Conservation (phyloP, 768 basidiomycete species). For the Saitozyma sp. region DNA sequence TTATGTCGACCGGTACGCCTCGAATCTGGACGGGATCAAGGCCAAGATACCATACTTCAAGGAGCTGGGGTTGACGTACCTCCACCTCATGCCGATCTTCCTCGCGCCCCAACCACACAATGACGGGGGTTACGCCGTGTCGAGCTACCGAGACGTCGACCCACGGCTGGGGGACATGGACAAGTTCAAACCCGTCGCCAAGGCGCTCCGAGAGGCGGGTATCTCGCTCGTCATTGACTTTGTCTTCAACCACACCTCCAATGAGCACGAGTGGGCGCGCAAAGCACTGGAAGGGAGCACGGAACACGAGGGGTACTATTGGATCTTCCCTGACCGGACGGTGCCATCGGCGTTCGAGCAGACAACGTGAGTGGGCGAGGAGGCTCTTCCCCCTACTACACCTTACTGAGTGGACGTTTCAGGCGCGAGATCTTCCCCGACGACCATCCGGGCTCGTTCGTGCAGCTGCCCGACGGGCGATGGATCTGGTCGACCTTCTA, state of each 20-base stretch:
- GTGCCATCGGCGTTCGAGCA: constrained; percentile 10
- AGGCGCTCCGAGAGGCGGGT: constrained; percentile 4
- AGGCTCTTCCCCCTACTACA: too few relatives aligned
- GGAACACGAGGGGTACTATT: constrained; percentile 14
- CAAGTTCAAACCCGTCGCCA: constrained; percentile 1
- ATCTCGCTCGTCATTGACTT: constrained; percentile 14
- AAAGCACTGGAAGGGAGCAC: constrained; percentile 4
- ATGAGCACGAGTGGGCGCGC: constrained; percentile 14
- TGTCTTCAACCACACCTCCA: constrained; percentile 13
- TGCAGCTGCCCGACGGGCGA: constrained; percentile 16
- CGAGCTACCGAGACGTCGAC: constrained; percentile 11
- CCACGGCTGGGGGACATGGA: constrained; percentile 3
- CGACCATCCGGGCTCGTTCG: constrained; percentile 13
- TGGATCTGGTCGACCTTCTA: constrained; percentile 19
- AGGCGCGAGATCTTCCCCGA: constrained; percentile 18
- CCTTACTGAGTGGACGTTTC: too few relatives aligned
- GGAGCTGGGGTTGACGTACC: constrained; percentile 10
- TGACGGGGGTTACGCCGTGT: constrained; percentile 14
- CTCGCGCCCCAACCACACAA: constrained; percentile 6
- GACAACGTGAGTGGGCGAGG: constrained; percentile 9
- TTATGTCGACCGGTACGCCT: constrained; percentile 15
- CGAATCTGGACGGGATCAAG: constrained; percentile 1
- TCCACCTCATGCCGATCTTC: constrained; percentile 15
- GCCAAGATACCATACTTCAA: constrained; percentile 14
- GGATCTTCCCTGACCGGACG: constrained; percentile 14